phyloP scores from a whole-genome alignment of 2,329 filamentous ascomycete genomes.

The Penicillium sp. region DNA sequence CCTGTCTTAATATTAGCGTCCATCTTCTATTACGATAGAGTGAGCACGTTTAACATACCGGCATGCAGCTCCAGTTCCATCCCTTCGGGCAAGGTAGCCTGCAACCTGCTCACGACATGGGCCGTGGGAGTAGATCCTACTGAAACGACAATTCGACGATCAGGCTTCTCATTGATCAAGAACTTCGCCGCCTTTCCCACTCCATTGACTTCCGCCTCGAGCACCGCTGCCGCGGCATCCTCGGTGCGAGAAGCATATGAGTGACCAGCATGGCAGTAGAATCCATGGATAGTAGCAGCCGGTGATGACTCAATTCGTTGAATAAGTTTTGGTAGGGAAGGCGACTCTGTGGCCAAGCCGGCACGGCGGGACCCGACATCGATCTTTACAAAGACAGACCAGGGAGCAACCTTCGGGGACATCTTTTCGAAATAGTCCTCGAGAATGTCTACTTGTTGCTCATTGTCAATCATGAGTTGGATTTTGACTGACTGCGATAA shows the following conservation, averaged over 20 bases:
- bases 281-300: background rate
- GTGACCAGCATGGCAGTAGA: background rate
- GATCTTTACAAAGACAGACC: background rate
- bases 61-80: background rate
- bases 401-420: background rate
- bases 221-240: background rate
- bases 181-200: background rate
- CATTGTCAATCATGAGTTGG: background rate
- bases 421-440: background rate
- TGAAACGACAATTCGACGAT: background rate
- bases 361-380: background rate
- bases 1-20: too few species aligned
- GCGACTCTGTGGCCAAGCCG: background rate
- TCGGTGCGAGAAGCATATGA: background rate
- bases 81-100: background rate
- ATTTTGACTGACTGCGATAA: background rate
- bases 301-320: background rate
- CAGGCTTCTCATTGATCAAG: background rate
- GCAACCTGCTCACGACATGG: background rate
- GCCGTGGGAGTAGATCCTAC: background rate
- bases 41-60: too few species aligned
- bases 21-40: too few species aligned
- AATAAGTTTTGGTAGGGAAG: background rate
- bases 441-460: background rate
- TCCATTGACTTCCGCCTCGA: background rate